phyloP scores from a whole-genome alignment of 129 eudicot genomes.

The Flaveria trinervia region DNA sequence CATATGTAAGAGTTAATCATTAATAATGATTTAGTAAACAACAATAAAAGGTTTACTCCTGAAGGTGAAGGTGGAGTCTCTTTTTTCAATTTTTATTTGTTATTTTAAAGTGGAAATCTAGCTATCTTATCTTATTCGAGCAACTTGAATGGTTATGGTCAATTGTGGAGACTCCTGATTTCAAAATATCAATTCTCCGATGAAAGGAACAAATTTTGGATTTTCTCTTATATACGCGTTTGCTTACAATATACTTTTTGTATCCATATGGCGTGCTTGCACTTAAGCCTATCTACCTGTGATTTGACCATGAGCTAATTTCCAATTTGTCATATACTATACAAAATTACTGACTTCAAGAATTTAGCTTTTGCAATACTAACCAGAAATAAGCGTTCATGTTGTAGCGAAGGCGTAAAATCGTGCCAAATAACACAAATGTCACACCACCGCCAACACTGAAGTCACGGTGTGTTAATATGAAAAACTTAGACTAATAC shows the following conservation, averaged over 20 bases:
- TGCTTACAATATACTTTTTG: slow-evolving; percentile 11
- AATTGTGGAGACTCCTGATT: background rate
- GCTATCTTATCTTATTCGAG: slow-evolving; percentile 22
- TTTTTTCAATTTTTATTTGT: background rate
- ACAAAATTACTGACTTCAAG: too few species aligned
- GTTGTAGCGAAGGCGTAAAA: too few species aligned
- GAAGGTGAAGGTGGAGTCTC: background rate
- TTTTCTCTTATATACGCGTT: slow-evolving; percentile 13
- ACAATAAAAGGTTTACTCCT: background rate
- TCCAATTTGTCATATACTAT: background rate
- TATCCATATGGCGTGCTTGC: slow-evolving; percentile 30
- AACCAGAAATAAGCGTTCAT: too few species aligned
- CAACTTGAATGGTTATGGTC: slow-evolving; percentile 18
- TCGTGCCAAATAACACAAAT: too few species aligned
- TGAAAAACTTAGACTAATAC: too few species aligned
- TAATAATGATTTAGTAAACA: too few species aligned
- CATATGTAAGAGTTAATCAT: too few species aligned
- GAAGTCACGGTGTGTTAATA: too few species aligned
- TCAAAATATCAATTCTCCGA: slow-evolving; percentile 14
- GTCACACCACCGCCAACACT: too few species aligned
- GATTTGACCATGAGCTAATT: background rate
- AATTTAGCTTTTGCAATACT: too few species aligned
- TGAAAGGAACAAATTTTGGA: slow-evolving; percentile 1
- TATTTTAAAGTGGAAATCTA: background rate
- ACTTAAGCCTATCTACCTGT: slow-evolving; percentile 19